Evolutionary conservation across 164 flowering plant species (phyloP).

Genomic region (Malania oleifera): DNA sequence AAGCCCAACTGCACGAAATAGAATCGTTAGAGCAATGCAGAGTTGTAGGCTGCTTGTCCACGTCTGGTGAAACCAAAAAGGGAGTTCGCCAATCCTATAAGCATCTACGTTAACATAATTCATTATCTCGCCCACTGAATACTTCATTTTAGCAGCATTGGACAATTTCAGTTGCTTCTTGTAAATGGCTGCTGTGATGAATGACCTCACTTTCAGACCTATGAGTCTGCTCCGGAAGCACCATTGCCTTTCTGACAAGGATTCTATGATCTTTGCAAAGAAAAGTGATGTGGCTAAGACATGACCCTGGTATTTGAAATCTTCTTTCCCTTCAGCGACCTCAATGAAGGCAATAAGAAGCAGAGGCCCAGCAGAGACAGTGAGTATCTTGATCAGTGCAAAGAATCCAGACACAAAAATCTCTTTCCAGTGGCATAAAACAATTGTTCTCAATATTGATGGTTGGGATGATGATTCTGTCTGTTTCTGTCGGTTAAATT

Average conservation of each 20-base stretch:
- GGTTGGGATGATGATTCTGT: slow-evolving; percentile 24
- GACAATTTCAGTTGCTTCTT: slow-evolving; percentile 44
- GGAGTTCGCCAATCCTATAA: slow-evolving; percentile 44
- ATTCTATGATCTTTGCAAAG: slow-evolving; percentile 36
- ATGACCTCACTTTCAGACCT: slow-evolving; percentile 38
- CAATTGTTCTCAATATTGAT: slow-evolving; percentile 39
- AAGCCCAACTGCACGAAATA: slow-evolving; percentile 33
- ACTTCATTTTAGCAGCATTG: slow-evolving; percentile 33
- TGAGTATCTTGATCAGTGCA: slow-evolving; percentile 39
- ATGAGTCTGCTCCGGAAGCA: slow-evolving; percentile 37
- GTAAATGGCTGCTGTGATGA: slow-evolving; percentile 47
- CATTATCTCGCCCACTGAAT: slow-evolving; percentile 44
- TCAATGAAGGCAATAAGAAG: slow-evolving; percentile 43
- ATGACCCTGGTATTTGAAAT: slow-evolving; percentile 37
- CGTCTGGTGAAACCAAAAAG: slow-evolving; percentile 48
- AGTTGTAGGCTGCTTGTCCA: slow-evolving; percentile 53
- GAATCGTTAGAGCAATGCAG: slow-evolving; percentile 33
- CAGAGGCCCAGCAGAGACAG: slow-evolving; percentile 46
- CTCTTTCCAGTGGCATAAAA: slow-evolving; percentile 35
- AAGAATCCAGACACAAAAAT: slow-evolving; percentile 42
- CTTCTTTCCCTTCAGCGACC: slow-evolving; percentile 42
- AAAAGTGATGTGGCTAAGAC: slow-evolving; percentile 32
- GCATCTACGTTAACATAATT: slow-evolving; percentile 46
- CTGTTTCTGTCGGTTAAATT: slow-evolving; percentile 23
- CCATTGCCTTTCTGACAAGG: slow-evolving; percentile 53